phyloP scores from a whole-genome alignment of 768 basidiomycete species.

The Hericium rajendrae region DNA sequence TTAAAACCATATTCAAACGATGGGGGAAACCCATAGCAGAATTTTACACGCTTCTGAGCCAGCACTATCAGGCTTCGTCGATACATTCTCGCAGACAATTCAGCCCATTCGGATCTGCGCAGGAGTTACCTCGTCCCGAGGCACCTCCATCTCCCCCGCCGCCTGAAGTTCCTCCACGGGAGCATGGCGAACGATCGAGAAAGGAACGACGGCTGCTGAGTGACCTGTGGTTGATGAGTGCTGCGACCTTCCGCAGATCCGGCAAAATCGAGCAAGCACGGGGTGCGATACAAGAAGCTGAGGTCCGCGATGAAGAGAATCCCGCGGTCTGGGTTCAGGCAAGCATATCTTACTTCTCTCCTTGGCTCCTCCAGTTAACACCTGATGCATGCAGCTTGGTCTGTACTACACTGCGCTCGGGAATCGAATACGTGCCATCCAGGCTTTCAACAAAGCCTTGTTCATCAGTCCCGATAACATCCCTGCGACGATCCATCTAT shows the following conservation, averaged over 20 bases:
- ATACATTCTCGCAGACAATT: slow-evolving; percentile 68
- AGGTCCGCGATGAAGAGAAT: slow-evolving; percentile 78
- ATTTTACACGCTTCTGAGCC: slow-evolving; percentile 56
- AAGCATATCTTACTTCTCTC: slow-evolving; percentile 14
- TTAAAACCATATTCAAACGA: background rate
- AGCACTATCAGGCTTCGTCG: slow-evolving; percentile 66
- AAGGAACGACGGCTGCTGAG: slow-evolving; percentile 63
- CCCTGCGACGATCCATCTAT: slow-evolving; percentile 68
- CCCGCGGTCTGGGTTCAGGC: slow-evolving; percentile 95
- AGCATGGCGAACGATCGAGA: slow-evolving; percentile 28
- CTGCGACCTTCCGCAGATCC: slow-evolving; percentile 84
- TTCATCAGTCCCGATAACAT: slow-evolving; percentile 77
- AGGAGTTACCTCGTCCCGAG: slow-evolving; percentile 22
- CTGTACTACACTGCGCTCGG: slow-evolving; percentile 58
- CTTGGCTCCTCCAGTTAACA: background rate
- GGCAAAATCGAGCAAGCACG: slow-evolving; percentile 86
- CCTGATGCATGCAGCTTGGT: slow-evolving; percentile 44
- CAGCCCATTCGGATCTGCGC: slow-evolving; percentile 23
- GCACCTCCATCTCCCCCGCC: slow-evolving; percentile 33
- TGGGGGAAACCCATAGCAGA: slow-evolving; percentile 30
- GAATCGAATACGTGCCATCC: slow-evolving; percentile 50
- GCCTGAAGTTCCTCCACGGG: slow-evolving; percentile 14
- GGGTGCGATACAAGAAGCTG: slow-evolving; percentile 91
- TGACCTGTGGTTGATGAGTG: slow-evolving; percentile 88
- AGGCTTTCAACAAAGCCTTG: slow-evolving; percentile 82